Base-by-base conservation (phyloP, 768 basidiomycete genomes). In the Boletus bicolor region DNA sequence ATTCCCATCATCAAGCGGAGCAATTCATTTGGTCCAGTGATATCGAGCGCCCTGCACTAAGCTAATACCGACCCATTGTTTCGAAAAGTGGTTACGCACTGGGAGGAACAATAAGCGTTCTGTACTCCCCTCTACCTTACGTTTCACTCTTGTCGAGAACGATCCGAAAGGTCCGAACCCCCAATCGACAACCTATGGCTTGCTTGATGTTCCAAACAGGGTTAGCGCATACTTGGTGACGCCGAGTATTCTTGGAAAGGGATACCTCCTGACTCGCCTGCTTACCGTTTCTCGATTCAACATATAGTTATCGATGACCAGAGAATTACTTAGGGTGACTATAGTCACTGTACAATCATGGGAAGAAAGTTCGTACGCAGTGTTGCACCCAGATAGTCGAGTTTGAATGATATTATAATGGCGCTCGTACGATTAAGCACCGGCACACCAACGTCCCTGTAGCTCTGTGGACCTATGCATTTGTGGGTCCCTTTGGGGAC, bases 31-130 rank as follows among this genome's bases (percentile, higher is more conserved):
- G 97, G 97, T 86, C 93, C 26, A 88, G 87, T 62, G 93, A 98
- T 66, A 98, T 99, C 61, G 95, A 97, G 71, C 85, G 87, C 42
- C 85, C 96, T 14, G 97, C 97, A 2, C 97, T 96, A 3, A 86
- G 86, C 58, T 79, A 88, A 51, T 91, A 93, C 65, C 85, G 97
- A 26, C 97, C 97, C 7, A 97, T 91, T 62, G 93, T 93, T 34
- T 73, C 77, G 66, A 89, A 90, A 74, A 81, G 80, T 59, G 86
- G 87, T n/a, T 83, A 24, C 73, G 78, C 51, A 53, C 69, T 42
- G 72, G 71, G 17, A 83, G 85, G 63, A 62, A 58, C 60, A 75
- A 77, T 53, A 84, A 77, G 77, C 73, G 83, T 76, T 64, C 66
- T 61, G 81, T 87, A 70, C 72, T 19, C 19, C 19, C 19, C 19